A percentile compares a stretch with the other conserved stretches of the same genome.
These are phyloP conservation scores for Peronospora destructor DNA, from an alignment of 352 stramenopile species.

Conservation along the genomic window DNA sequence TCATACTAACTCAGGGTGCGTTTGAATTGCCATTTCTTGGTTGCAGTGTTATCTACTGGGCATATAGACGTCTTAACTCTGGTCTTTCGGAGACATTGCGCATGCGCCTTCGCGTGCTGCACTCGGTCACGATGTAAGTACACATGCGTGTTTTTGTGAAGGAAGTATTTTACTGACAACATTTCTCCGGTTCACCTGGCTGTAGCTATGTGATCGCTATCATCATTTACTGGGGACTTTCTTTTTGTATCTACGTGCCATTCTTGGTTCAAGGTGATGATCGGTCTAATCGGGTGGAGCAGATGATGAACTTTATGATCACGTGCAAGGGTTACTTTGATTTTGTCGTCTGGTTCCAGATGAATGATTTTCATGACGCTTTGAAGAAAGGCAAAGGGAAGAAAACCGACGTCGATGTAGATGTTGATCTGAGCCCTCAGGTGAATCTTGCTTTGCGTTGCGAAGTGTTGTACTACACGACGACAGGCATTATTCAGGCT, in stretches of 20 bases:
- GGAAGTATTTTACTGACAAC: constrained; percentile 2
- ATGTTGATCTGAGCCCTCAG: constrained; percentile 80
- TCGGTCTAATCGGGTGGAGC: constrained; percentile 38
- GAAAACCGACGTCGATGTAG: constrained; percentile 72
- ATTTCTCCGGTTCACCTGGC: neutral
- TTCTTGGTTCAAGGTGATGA: constrained; percentile 65
- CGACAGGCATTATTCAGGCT: constrained; percentile 82
- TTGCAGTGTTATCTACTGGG: constrained; percentile 72
- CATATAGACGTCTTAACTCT: constrained; percentile 71
- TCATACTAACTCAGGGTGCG: constrained; percentile 2
- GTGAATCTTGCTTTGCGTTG: constrained; percentile 80
- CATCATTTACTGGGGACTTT: constrained; percentile 87
- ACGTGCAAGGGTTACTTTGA: constrained; percentile 88
- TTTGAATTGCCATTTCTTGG: neutral
- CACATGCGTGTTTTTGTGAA: neutral
- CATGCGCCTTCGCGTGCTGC: constrained; percentile 78
- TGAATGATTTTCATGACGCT: constrained; percentile 73
- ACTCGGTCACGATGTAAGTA: constrained; percentile 83
- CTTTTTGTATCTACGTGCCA: constrained; percentile 80
- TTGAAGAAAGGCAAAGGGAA: constrained; percentile 35
- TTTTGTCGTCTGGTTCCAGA: constrained; percentile 86
- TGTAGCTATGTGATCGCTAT: constrained; percentile 84
- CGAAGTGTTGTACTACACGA: constrained; percentile 86
- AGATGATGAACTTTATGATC: constrained; percentile 89
- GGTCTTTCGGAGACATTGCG: constrained; percentile 79